A percentile compares a stretch with the other conserved stretches of the same genome.
These are phyloP conservation scores for Mallotus repandus DNA, from an alignment of 441 rosid genomes.

Conservation along the genomic window DNA sequence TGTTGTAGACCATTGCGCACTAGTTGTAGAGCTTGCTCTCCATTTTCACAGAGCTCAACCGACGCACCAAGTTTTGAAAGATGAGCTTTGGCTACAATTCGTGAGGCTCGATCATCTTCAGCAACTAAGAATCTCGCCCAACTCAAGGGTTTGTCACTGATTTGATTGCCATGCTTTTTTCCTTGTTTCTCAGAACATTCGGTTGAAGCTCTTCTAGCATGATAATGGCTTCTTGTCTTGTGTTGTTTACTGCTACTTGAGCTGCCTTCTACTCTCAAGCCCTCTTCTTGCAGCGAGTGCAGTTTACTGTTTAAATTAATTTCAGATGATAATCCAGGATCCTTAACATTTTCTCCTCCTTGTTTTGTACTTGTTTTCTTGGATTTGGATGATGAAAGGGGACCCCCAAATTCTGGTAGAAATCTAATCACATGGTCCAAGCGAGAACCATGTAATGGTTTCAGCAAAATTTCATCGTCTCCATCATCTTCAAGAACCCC, in stretches of 20 bases:
- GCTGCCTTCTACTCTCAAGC: constrained; percentile 30
- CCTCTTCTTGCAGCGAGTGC: constrained; percentile 8
- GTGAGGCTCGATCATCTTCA: constrained; percentile 40
- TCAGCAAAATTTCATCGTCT: constrained; percentile 41
- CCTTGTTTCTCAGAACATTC: constrained; percentile 24
- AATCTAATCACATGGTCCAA: constrained; percentile 42
- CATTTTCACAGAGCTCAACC: constrained; percentile 45
- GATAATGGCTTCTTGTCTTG: constrained; percentile 6
- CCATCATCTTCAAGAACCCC: constrained; percentile 21
- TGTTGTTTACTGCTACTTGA: constrained; percentile 18
- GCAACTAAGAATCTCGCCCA: constrained; percentile 64
- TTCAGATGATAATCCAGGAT: constrained; percentile 16
- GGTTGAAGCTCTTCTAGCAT: not conserved
- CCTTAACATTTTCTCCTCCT: constrained; percentile 6
- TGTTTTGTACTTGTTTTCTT: constrained; percentile 8
- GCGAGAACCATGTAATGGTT: constrained; percentile 78
- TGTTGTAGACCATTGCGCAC: constrained; percentile 37
- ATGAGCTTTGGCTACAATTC: constrained; percentile 25
- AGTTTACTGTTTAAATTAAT: constrained; percentile 1
- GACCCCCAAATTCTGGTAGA: constrained; percentile 62
- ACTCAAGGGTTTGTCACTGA: constrained; percentile 27
- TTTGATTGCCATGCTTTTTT: constrained; percentile 19
- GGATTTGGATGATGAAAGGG: constrained; percentile 13
- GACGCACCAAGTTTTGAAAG: constrained; percentile 50
- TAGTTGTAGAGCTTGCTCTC: constrained; percentile 56